These are phyloP conservation scores for Fusarium heterosporum DNA, from an alignment of 2,329 filamentous ascomycete species.

Conservation along the genomic window DNA sequence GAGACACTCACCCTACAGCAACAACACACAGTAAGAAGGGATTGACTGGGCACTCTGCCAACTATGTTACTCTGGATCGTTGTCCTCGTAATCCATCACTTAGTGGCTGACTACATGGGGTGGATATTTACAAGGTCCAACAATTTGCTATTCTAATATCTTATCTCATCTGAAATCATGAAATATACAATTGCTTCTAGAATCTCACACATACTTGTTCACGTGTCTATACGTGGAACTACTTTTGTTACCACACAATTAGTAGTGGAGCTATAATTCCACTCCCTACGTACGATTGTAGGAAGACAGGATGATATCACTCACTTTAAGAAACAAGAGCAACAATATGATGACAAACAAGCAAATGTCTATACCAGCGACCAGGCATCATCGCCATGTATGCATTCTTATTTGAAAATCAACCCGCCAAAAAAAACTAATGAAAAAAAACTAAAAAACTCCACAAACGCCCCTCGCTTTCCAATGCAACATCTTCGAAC, in stretches of 20 bases:
- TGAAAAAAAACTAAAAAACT: constrained; percentile 40
- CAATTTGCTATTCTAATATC: too few relatives aligned
- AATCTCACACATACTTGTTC: too few relatives aligned
- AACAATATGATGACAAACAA: constrained; percentile 17
- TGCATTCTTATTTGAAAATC: constrained; percentile 27
- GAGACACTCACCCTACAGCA: not conserved
- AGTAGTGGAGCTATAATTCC: not conserved
- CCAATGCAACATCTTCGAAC: constrained; percentile 37
- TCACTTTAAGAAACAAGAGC: not conserved
- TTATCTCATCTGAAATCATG: too few relatives aligned
- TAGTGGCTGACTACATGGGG: too few relatives aligned
- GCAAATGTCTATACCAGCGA: constrained; percentile 25
- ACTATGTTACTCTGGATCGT: too few relatives aligned
- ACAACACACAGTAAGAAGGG: not conserved
- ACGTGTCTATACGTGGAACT: too few relatives aligned
- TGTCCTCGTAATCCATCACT: too few relatives aligned
- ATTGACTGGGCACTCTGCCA: too few relatives aligned
- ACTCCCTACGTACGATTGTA: too few relatives aligned
- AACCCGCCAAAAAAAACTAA: constrained; percentile 4
- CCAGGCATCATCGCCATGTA: constrained; percentile 30
- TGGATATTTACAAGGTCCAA: too few relatives aligned
- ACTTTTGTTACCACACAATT: not conserved
- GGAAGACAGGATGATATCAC: not conserved
- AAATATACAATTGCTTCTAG: too few relatives aligned
- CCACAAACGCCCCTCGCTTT: constrained; percentile 37